phyloP scores from a whole-genome alignment of 1,139 yeast genomes.

The Starmera stellimalicola region DNA sequence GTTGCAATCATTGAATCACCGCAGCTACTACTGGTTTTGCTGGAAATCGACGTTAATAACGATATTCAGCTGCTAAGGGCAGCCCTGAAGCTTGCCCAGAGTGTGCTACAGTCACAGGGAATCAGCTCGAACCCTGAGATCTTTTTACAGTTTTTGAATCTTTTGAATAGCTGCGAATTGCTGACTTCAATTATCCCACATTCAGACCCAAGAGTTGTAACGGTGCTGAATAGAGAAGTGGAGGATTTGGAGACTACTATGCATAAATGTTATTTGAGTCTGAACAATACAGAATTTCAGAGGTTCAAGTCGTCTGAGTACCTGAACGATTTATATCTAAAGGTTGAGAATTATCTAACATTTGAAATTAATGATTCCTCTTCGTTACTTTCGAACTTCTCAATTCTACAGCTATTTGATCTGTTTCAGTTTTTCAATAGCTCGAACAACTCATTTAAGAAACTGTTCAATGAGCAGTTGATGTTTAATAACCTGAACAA shows the following conservation, averaged over 20 bases:
- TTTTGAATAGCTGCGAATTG: background rate
- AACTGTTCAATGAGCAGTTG: slow-evolving; percentile 49
- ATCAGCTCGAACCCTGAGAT: background rate
- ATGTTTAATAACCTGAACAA: slow-evolving; percentile 24
- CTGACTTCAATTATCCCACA: background rate
- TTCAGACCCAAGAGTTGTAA: background rate
- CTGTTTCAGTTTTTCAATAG: slow-evolving; percentile 42
- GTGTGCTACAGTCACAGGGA: background rate
- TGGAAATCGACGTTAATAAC: no score
- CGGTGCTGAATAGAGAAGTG: background rate
- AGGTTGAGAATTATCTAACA: background rate
- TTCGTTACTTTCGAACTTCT: slow-evolving; percentile 9
- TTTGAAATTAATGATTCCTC: slow-evolving; percentile 4
- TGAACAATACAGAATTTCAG: slow-evolving; percentile 3
- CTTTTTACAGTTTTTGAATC: background rate
- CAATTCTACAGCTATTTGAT: slow-evolving; percentile 31
- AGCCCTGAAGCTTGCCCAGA: background rate
- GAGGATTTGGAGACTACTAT: background rate
- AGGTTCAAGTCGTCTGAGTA: slow-evolving; percentile 6
- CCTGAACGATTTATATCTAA: background rate
- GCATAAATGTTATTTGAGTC: background rate
- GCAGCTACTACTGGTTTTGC: no score
- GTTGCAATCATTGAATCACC: no score
- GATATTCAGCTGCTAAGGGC: background rate
- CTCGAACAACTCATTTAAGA: slow-evolving; percentile 48